Evolutionary conservation across 2,329 filamentous ascomycete species (phyloP).

Genomic region (Aureobasidium musti): DNA sequence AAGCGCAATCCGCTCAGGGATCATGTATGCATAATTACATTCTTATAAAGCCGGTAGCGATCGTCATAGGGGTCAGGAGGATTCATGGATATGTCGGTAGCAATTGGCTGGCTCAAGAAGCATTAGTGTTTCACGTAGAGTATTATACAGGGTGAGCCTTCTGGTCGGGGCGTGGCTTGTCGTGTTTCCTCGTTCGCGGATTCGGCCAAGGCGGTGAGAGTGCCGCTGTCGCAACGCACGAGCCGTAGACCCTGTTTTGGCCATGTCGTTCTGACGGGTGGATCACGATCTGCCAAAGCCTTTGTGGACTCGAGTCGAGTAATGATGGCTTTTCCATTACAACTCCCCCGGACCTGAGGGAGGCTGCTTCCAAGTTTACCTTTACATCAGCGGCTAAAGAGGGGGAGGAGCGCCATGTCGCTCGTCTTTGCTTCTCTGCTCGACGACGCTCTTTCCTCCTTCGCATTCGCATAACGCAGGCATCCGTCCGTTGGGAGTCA

Average conservation of each 20-base stretch:
- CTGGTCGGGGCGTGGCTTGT: background rate
- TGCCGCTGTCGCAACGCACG: background rate
- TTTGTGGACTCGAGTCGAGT: background rate
- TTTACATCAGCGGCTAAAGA: conserved; percentile 15
- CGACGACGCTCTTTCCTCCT: background rate
- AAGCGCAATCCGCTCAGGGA: background rate
- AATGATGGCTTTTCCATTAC: background rate
- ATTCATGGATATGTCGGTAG: background rate
- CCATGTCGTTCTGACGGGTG: background rate
- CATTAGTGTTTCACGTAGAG: background rate
- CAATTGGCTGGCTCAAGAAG: background rate
- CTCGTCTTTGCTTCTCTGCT: background rate
- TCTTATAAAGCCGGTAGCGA: background rate
- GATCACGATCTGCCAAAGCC: conserved; percentile 3
- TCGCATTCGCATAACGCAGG: conserved; percentile 1
- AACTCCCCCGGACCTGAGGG: conserved; percentile 1
- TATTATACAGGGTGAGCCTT: background rate
- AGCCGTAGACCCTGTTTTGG: conserved; percentile 3
- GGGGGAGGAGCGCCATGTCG: conserved; percentile 17
- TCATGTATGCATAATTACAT: background rate
- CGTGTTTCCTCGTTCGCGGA: background rate
- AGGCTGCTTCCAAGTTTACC: background rate
- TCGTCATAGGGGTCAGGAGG: background rate
- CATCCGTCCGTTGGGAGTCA: background rate
- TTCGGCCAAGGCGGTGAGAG: background rate